Evolutionary conservation across 2,329 filamentous ascomycete species (phyloP).

Genomic region (Aspergillus proliferans): DNA sequence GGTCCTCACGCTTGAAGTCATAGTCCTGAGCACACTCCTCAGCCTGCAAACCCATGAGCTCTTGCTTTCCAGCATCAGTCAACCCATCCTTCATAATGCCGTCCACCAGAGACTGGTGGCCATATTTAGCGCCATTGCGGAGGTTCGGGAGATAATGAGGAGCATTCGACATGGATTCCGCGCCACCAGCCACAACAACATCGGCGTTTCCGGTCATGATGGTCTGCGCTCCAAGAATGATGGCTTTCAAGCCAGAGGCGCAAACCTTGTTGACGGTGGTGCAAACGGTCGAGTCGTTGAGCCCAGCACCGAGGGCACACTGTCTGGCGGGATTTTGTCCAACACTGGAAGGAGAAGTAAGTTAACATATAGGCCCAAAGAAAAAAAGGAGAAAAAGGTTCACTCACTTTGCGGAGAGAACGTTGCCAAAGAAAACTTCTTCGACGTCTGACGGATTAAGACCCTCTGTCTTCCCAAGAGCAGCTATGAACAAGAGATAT

Average conservation of each 20-base stretch:
- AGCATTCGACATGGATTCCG: slow-evolving; percentile 97
- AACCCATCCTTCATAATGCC: slow-evolving; percentile 91
- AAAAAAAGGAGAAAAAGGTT: background rate
- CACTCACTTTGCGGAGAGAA: slow-evolving; percentile 84
- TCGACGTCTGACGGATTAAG: slow-evolving; percentile 86
- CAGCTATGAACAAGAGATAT: slow-evolving; percentile 44
- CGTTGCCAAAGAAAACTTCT: slow-evolving; percentile 97
- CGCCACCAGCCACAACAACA: slow-evolving; percentile 86
- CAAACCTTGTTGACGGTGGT: slow-evolving; percentile 99
- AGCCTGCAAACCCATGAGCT: slow-evolving; percentile 90
- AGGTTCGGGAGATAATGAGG: slow-evolving; percentile 91
- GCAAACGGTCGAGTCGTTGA: slow-evolving; percentile 70
- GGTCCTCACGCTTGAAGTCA: slow-evolving; percentile 70
- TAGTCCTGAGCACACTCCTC: slow-evolving; percentile 90
- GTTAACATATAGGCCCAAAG: background rate
- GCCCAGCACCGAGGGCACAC: slow-evolving; percentile 82
- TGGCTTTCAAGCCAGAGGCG: slow-evolving; percentile 88
- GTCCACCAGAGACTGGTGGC: slow-evolving; percentile 81
- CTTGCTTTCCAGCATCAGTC: slow-evolving; percentile 81
- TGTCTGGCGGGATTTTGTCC: slow-evolving; percentile 96
- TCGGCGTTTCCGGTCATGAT: slow-evolving; percentile 95
- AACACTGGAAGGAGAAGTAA: slow-evolving; percentile 52
- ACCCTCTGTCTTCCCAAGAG: slow-evolving; percentile 76
- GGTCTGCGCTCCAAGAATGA: slow-evolving; percentile 90
- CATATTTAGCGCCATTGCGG: slow-evolving; percentile 86